Conservation (phyloP, 2,329 filamentous ascomycete genomes). For the Cryphonectria parasitica region DNA sequence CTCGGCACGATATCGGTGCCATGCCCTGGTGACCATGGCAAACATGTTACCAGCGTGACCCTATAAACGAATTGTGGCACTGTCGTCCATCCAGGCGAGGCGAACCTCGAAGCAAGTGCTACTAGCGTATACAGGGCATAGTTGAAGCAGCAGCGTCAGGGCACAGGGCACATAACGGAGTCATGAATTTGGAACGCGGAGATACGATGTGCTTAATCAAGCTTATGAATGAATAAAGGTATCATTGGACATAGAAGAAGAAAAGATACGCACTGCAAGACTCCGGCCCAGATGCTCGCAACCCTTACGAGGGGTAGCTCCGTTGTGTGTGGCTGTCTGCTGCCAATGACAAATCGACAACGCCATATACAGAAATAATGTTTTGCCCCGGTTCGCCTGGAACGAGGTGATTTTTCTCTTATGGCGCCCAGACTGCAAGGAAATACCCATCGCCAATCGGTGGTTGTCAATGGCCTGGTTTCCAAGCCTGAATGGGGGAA, state of each 20-base stretch:
- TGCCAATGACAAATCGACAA: not conserved
- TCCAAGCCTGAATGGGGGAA: not conserved
- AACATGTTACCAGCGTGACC: not conserved
- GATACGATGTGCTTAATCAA: not conserved
- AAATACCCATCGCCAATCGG: not conserved
- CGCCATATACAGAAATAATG: not conserved
- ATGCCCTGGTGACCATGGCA: not conserved
- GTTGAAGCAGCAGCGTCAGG: not conserved
- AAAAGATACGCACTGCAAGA: not conserved
- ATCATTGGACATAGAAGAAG: not conserved
- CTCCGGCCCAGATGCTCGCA: constrained; percentile 9
- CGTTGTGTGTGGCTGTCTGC: not conserved
- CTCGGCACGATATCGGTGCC: not conserved
- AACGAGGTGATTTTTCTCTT: constrained; percentile 16
- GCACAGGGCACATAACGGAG: not conserved
- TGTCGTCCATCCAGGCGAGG: not conserved
- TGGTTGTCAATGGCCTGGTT: not conserved
- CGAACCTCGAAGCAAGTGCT: not conserved
- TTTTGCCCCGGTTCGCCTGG: constrained; percentile 23
- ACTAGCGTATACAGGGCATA: not conserved
- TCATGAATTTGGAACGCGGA: not conserved
- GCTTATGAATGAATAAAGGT: not conserved
- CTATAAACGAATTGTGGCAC: not conserved
- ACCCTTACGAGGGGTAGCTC: not conserved
- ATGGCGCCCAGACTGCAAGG: not conserved